Evolutionary conservation across 768 basidiomycete species (phyloP).

Genomic region (Fibroporia radiculosa): DNA sequence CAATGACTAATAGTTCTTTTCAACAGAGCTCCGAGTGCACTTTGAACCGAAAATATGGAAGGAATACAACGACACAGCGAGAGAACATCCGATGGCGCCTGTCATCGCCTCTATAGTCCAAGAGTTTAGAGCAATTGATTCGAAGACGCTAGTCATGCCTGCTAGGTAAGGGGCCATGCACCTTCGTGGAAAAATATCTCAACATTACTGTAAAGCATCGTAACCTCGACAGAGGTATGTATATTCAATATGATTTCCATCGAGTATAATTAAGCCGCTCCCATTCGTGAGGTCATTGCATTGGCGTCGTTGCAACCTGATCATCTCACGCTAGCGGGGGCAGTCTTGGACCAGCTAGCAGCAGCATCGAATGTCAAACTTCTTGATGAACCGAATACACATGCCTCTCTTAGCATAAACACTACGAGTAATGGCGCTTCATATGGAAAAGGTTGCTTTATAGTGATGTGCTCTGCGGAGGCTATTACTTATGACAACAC

Average conservation of each 20-base stretch:
- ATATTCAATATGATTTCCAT: not conserved
- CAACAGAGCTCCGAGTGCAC: slow-evolving; percentile 38
- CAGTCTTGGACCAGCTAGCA: slow-evolving; percentile 32
- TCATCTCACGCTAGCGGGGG: slow-evolving; percentile 36
- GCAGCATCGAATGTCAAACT: slow-evolving; percentile 6
- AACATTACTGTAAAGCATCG: slow-evolving; percentile 23
- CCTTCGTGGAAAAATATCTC: not conserved
- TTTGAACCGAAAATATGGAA: slow-evolving; percentile 33
- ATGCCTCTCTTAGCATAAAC: slow-evolving; percentile 1
- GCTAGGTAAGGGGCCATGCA: slow-evolving; percentile 29
- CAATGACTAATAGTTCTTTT: not conserved
- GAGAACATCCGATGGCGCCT: slow-evolving; percentile 34
- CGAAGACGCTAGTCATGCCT: slow-evolving; percentile 40
- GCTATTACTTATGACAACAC: slow-evolving; percentile 1
- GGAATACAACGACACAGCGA: slow-evolving; percentile 29
- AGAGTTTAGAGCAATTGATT: slow-evolving; percentile 27
- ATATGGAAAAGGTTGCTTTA: slow-evolving; percentile 4
- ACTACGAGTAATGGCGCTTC: not conserved
- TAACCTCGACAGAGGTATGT: slow-evolving; percentile 32
- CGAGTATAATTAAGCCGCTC: not conserved
- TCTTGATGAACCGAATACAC: slow-evolving; percentile 2
- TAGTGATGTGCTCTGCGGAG: not conserved
- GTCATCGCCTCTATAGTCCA: slow-evolving; percentile 33
- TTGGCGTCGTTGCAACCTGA: slow-evolving; percentile 33
- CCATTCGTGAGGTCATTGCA: slow-evolving; percentile 30